Evolutionary conservation across 2,329 filamentous ascomycete genomes (phyloP), one percentile per base, ranked within the genome.

Genomic region (Capronia epimyces): DNA sequence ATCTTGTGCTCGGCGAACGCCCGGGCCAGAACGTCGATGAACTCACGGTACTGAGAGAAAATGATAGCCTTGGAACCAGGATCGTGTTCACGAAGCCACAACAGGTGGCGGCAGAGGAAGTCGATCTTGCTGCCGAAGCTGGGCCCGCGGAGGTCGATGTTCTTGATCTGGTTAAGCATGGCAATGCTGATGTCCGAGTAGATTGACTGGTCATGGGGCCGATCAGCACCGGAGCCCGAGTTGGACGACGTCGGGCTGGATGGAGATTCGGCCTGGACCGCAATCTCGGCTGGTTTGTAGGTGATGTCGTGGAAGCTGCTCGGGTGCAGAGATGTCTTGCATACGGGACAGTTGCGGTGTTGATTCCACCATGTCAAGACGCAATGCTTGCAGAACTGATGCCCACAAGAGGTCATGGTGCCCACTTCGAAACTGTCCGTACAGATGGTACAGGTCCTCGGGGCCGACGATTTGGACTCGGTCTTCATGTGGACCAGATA

Each of bases 361-460:
- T 80, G 75, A 50, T 73, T 75, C 72, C 85, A 88, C 93, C 93
- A 97, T 10, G 82, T 61, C 31, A 76, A 75, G 60, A 97, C 84
- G 67, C 93, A 97, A 22, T 88, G 86, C 62, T 88, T 89, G 72
- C 91, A 96, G 65, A 89, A 97, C 57, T 89, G 82, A 64, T 98
- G 93, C 0, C 91, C 91, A 65, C 93, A 97, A 1, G 89, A 79
- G 0, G 91, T 96, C 55, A 91, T 74, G 46, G 86, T 81, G 46
- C 91, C 91, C n/a, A 82, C 73, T 52, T 85, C 82, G 61, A 96
- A 95, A 0, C 75, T 65, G 9, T 79, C 77, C 63, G 87, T 84
- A 65, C 93, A 98, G 60, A 98, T 96, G 49, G 94, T 80, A 65
- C 93, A 98, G 44, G 86, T 82, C 24, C 81, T 79, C 5, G 81